These are phyloP conservation scores for Colletotrichum sp. DNA, from an alignment of 2,329 filamentous ascomycete genomes.

Conservation along the genomic window DNA sequence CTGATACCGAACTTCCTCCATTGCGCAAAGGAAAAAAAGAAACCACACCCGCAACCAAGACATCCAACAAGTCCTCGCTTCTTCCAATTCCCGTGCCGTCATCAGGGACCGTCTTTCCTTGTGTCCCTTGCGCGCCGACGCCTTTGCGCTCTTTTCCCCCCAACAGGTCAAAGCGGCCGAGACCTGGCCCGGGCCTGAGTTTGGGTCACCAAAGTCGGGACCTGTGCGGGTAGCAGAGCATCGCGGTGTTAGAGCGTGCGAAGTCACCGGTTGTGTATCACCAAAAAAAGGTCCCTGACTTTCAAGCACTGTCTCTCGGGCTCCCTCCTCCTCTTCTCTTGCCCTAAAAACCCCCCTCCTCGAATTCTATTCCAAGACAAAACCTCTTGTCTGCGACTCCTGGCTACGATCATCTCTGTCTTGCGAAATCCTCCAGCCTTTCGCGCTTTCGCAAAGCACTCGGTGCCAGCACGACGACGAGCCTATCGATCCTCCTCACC, in stretches of 20 bases:
- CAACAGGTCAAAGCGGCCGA: constrained; percentile 19
- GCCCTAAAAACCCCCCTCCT: background rate
- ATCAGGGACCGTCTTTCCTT: background rate
- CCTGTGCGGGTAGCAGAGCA: constrained; percentile 11
- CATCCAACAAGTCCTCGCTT: background rate
- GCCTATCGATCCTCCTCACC: background rate
- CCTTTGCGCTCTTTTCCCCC: constrained; percentile 3
- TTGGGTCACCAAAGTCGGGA: constrained; percentile 8
- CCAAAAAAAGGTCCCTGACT: background rate
- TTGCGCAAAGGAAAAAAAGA: background rate
- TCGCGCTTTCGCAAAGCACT: background rate
- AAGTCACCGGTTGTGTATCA: constrained; percentile 20
- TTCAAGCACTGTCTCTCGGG: background rate
- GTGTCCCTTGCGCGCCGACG: background rate
- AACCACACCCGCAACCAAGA: background rate
- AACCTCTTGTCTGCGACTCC: background rate
- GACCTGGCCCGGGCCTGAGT: constrained; percentile 9
- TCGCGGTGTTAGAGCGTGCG: constrained; percentile 11
- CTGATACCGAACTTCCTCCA: constrained; percentile 9
- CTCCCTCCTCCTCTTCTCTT: background rate
- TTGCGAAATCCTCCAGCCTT: background rate
- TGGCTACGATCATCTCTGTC: background rate
- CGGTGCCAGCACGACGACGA: background rate
- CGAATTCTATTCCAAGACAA: background rate
- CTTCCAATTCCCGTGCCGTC: background rate